Conservation (phyloP, 2,329 filamentous ascomycete genomes). For the Talaromyces rugulosus region DNA sequence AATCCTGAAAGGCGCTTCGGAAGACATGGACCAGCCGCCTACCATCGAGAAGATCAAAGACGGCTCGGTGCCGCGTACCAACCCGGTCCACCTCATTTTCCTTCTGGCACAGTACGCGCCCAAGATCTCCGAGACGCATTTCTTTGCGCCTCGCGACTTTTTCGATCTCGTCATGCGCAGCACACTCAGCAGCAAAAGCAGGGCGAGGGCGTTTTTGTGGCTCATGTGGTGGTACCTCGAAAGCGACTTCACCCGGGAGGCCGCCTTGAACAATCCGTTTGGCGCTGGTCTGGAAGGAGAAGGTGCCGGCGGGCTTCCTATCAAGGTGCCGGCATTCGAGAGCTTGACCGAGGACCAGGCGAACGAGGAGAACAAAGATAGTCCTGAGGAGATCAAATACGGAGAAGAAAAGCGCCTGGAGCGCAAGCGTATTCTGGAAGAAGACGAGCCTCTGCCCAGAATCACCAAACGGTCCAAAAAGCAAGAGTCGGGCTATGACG, state of each 20-base stretch:
- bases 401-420: slow-evolving; percentile 47
- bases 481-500: slow-evolving; percentile 29
- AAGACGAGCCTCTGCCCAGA: slow-evolving; percentile 44
- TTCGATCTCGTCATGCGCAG: slow-evolving; percentile 95
- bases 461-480: slow-evolving; percentile 43
- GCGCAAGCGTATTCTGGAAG: slow-evolving; percentile 47
- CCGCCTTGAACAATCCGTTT: slow-evolving; percentile 86
- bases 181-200: slow-evolving; percentile 73
- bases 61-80: slow-evolving; percentile 69
- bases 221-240: slow-evolving; percentile 99
- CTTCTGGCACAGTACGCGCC: slow-evolving; percentile 84
- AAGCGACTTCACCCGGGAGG: slow-evolving; percentile 86
- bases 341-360: slow-evolving; percentile 47
- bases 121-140: slow-evolving; percentile 90
- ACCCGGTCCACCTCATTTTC: slow-evolving; percentile 96
- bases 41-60: slow-evolving; percentile 78
- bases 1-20: slow-evolving; percentile 92
- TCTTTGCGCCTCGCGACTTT: slow-evolving; percentile 79
- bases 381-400: slow-evolving; percentile 45
- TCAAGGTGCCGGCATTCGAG: slow-evolving; percentile 46
- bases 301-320: slow-evolving; percentile 38
- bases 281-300: slow-evolving; percentile 52
- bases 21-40: slow-evolving; percentile 80
- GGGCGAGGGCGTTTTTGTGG: slow-evolving; percentile 89
- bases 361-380: slow-evolving; percentile 49